Base-by-base conservation (phyloP, 345 rosid species). In the Eucalyptus paniculata region DNA sequence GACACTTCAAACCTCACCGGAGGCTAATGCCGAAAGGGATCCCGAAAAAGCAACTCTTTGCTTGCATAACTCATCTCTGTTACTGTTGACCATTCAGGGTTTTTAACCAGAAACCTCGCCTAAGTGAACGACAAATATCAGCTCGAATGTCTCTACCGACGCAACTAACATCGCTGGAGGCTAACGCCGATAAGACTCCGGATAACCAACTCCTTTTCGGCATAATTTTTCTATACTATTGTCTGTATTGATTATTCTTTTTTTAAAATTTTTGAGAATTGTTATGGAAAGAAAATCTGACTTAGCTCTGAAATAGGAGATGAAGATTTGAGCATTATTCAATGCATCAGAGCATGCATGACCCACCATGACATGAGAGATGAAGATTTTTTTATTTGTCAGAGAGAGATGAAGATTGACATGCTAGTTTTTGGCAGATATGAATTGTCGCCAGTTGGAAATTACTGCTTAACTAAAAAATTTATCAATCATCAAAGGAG, bases 1-100 rank as follows among this genome's bases (percentile, higher is more conserved):
- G 16, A 40, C 47, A 6, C 47, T 2, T 21, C 30, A 0, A 77
- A 77, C 85, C 30, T 77, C 30, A 0, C 85, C 6, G 0, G 9
- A 37, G 30, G 85, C 47, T 21, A 77, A 40, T 40, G 30, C 28
- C 47, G 17, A 40, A 44, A 21, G 0, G 47, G 85, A 77, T 23
- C 28, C 5, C 16, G 30, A 21, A 40, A 11, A 77, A 40, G 85
- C 28, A 23, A 77, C 47, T 40, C 30, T 40, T 40, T 21, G 85
- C 30, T 77, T 77, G 85, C 47, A 0, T 77, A 77, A 77, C 85
- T 6, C 85, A 21, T 40, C 26, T 34, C 45, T 19, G 26, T 37
- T 69, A 19, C 45, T 34, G 45, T 72, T 9, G 82, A 72, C 40
- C 21, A 72, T 19, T 34, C 85, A 6, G 85, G 47, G 14, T 11